These are phyloP conservation scores for Crucibulum laeve DNA, from an alignment of 768 basidiomycete species.

Conservation along the genomic window DNA sequence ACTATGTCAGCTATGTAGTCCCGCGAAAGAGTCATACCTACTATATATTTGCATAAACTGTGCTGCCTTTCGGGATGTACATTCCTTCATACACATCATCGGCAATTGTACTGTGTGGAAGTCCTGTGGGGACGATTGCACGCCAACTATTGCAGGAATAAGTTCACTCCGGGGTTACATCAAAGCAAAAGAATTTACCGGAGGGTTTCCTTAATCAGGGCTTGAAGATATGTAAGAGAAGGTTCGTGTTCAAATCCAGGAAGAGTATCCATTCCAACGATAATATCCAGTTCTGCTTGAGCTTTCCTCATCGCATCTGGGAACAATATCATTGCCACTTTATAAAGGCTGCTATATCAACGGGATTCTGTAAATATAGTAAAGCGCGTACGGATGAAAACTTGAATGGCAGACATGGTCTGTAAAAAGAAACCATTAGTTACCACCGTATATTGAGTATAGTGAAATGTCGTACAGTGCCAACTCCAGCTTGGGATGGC, in stretches of 20 bases:
- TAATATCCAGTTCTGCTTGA: conserved; percentile 21
- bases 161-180: background rate
- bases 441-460: background rate
- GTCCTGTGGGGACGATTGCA: conserved; percentile 10
- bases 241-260: conserved; percentile 16
- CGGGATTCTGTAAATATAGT: background rate
- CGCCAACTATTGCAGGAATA: conserved; percentile 15
- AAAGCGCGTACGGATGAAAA: background rate
- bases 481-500: conserved; percentile 9
- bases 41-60: conserved; percentile 1
- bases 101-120: conserved; percentile 18
- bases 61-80: conserved; percentile 24
- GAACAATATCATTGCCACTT: conserved; percentile 19
- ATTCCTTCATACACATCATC: conserved; percentile 26
- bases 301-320: conserved; percentile 17
- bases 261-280: conserved; percentile 15
- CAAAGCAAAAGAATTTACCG: conserved; percentile 9
- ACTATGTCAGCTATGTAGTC: background rate
- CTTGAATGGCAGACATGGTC: background rate
- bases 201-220: conserved; percentile 2
- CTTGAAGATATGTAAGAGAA: background rate
- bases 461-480: conserved; percentile 5
- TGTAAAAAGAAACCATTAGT: background rate
- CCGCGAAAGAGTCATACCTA: background rate
- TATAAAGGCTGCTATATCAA: background rate